Evolutionary conservation across 75 land plant species (phyloP), one percentile per base, ranked within the genome.

Genomic region (Larix kaempferi): DNA sequence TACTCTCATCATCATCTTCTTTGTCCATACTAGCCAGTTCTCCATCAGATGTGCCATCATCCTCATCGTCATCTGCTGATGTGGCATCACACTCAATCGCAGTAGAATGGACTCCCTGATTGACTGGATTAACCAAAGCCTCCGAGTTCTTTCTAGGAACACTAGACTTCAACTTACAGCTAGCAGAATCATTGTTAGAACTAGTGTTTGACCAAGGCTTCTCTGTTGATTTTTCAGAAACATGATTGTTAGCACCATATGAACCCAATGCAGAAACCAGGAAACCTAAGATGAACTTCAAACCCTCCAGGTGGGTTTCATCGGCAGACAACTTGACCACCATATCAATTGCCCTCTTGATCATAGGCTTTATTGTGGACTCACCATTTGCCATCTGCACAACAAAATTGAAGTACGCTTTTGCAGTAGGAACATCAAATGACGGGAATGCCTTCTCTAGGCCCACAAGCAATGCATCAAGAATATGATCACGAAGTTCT

Each of bases 41-140:
- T 35, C 98, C 99, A 86, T 94, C 99, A 66, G 98, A 94, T 39
- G 98, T 94, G 26, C 87, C 98, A n/a, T n/a, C n/a, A n/a, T n/a
- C n/a, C n/a, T n/a, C n/a, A n/a, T n/a, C n/a, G n/a, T n/a, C n/a
- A n/a, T 97, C 98, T 1, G 81, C 92, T 65, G 99, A 97, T 54
- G 86, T 88, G 44, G 93, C 95, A 89, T 97, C 99, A 90, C 94
- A 91, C 21, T 96, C 96, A 74, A 89, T 71, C 52, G 89, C 82
- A 44, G 76, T 67, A 65, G 89, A n/a, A n/a, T n/a, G n/a, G n/a
- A n/a, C n/a, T n/a, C n/a, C n/a, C n/a, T n/a, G n/a, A n/a, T n/a
- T n/a, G 78, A 89, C 75, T 66, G 88, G 75, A 80, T 87, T 78
- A 62, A 85, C 80, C 63, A 86, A 39, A 0, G 81, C 75, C 44